phyloP scores from a whole-genome alignment of 176 grass and related monocot genomes.

The Aegilops bicornis region DNA sequence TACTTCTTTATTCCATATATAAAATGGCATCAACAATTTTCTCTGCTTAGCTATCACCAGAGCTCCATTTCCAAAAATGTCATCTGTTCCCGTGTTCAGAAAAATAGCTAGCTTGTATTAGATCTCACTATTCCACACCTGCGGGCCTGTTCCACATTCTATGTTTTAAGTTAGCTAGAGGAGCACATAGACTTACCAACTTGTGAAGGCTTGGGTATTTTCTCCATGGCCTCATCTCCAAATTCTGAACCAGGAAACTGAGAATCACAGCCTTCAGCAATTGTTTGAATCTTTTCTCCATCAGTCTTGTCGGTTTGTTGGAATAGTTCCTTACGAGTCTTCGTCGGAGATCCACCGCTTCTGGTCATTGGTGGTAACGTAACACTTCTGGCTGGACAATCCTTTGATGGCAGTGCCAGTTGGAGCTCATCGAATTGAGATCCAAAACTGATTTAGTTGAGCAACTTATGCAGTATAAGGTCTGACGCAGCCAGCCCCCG shows the following conservation, averaged over 20 bases:
- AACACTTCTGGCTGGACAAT: constrained; percentile 25
- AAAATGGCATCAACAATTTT: background rate
- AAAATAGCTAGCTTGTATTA: background rate
- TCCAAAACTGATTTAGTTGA: constrained; percentile 18
- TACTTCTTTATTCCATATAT: constrained; percentile 19
- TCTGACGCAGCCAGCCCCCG: constrained; percentile 29
- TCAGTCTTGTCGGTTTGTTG: background rate
- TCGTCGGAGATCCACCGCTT: too few relatives aligned
- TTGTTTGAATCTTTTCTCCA: background rate
- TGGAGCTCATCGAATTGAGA: constrained; percentile 49
- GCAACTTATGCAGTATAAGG: constrained; percentile 45
- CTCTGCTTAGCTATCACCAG: constrained; percentile 9
- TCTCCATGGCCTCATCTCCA: background rate
- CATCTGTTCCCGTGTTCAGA: constrained; percentile 1
- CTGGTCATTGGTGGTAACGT: background rate
- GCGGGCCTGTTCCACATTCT: background rate
- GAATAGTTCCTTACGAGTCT: constrained; percentile 22
- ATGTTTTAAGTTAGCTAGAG: constrained; percentile 21
- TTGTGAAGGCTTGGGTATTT: constrained; percentile 28
- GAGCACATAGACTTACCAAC: constrained; percentile 34
- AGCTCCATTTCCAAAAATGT: background rate
- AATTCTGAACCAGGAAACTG: constrained; percentile 26
- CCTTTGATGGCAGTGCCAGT: constrained; percentile 54
- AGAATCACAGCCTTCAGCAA: constrained; percentile 16
- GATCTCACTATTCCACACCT: background rate